phyloP scores from a whole-genome alignment of 345 rosid genomes.

The Cardamine occulta region DNA sequence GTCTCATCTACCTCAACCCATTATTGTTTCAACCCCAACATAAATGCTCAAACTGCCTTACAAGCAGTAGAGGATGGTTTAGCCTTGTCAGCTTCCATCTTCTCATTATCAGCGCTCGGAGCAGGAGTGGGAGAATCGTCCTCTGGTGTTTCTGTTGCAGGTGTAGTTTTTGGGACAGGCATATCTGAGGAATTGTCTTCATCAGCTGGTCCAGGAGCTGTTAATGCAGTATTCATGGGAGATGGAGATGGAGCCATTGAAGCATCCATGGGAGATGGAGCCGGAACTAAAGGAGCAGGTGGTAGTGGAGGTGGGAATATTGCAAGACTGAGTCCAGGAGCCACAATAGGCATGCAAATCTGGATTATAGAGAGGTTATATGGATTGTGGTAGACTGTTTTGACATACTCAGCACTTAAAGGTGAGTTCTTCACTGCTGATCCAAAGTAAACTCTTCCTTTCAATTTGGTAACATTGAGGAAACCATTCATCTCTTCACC shows the following conservation, averaged over 20 bases:
- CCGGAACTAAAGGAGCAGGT: slow-evolving; percentile 40
- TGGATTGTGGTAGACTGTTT: slow-evolving; percentile 53
- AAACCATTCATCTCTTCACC: slow-evolving; percentile 62
- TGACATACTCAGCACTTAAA: slow-evolving; percentile 47
- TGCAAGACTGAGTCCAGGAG: slow-evolving; percentile 56
- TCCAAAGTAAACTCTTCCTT: slow-evolving; percentile 55
- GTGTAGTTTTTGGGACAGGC: slow-evolving; percentile 37
- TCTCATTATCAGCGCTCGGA: slow-evolving; percentile 34
- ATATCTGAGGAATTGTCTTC: slow-evolving; percentile 33
- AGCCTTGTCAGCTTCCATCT: slow-evolving; percentile 41
- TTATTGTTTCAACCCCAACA: slow-evolving; percentile 28
- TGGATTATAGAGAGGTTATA: slow-evolving; percentile 71
- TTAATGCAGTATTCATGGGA: slow-evolving; percentile 22
- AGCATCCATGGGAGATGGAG: slow-evolving; percentile 46
- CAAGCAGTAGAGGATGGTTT: slow-evolving; percentile 43
- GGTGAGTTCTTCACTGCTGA: slow-evolving; percentile 55
- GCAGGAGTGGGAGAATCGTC: slow-evolving; percentile 42
- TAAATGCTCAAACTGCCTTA: slow-evolving; percentile 26
- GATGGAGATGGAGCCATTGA: slow-evolving; percentile 36
- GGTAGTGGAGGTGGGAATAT: slow-evolving; percentile 55
- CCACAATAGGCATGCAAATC: slow-evolving; percentile 59
- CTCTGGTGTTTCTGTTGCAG: slow-evolving; percentile 42
- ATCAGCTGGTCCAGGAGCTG: slow-evolving; percentile 40
- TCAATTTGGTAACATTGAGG: slow-evolving; percentile 51
- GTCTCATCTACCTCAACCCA: neutral